Evolutionary conservation across 371 early-diverging fungal genomes (phyloP), one percentile per base, ranked within the genome.

Genomic region (Mortierella sp.): DNA sequence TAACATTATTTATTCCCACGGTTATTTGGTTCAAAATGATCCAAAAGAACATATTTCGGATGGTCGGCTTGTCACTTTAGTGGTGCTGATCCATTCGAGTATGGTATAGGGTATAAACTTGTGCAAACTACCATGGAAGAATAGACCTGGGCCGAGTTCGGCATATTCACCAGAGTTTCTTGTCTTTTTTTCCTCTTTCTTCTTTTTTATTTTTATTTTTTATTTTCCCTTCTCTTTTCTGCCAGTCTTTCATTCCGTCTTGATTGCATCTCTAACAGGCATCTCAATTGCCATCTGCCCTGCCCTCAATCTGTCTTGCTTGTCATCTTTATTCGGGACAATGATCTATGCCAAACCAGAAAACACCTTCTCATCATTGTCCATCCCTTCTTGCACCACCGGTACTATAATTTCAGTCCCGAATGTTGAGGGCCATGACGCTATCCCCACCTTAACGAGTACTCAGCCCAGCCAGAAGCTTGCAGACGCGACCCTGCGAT

Each of bases 1-100:
- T 10, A 42, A 17, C 43, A 8, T n/a, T 58, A 22, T 58, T 58
- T 58, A 17, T 58, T 58, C 55, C 55, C 55, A 54, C 55, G 55
- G 26, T 54, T 23, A 31, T 54, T 31, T 6, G 47, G 51, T 22
- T 0, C 26, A 23, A 51, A 23, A 23, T 15, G 51, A 51, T 19
- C 51, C 51, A 23, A 2, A 4, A 9, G 26, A n/a, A 17, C 10
- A 23, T 23, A 51, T 10, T n/a, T 10, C 26, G 6, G 17, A 42
- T 42, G 43, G 43, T 17, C 40, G 1, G 40, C 8, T 40, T 43
- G 43, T 43, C 43, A 43, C 43, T 43, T 43, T 43, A 43, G 43
- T 43, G 17, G 43, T n/a, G n/a, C n/a, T n/a, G 15, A 43, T 17
- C 4, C 45, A 47, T n/a, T 3, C 47, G 3, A 4, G n/a, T n/a